Evolutionary conservation across 257 asterid genomes (phyloP), one percentile per base, ranked within the genome.

Genomic region (Ajuga chamaepitys): DNA sequence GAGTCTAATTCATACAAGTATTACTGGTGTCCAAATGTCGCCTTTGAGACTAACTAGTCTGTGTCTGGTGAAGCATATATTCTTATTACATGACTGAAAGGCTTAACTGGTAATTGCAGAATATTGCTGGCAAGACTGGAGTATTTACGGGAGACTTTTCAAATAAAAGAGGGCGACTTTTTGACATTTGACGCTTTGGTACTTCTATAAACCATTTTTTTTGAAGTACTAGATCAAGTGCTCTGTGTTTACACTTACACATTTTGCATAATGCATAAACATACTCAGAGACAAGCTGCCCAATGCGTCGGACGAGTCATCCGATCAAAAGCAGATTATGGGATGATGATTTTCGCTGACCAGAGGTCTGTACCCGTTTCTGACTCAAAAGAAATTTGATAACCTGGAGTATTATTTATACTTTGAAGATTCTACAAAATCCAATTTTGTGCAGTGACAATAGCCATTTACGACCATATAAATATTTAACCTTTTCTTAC

Each of bases 321-420:
- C 68, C 88, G 99, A 69, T 93, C 99, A 7, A 93, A 93, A 79
- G 97, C 99, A 64, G 99, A 93, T 83, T 93, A 93, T 70, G 99
- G 99, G 72, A 93, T 93, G 99, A 93, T 93, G 99, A 89, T 93
- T 52, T 93, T 93, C 78, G 99, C 97, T 38, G 99, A 89, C 83
- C 89, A 93, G 79, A 93, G 99, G 98, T 88, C 60, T 35, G 77
- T 68, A 67, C 51, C 55, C 22, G 41, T 42, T 52, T 40, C 57
- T 2, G 18, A 58, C 41, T 12, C 11, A 6, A 5, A 24, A 60
- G 7, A 35, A 35, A 66, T 24, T 24, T 52, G 2, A 22, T 18
- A 4, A 21, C 58, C 25, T 54, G n/a, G 4, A 25, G 20, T 52
- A 52, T 52, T 52, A 52, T 11, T 12, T 11, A 9, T 3, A 40